These are phyloP conservation scores for Hyphopichia khmerensis DNA, from an alignment of 1,139 yeast genomes.

Conservation along the genomic window DNA sequence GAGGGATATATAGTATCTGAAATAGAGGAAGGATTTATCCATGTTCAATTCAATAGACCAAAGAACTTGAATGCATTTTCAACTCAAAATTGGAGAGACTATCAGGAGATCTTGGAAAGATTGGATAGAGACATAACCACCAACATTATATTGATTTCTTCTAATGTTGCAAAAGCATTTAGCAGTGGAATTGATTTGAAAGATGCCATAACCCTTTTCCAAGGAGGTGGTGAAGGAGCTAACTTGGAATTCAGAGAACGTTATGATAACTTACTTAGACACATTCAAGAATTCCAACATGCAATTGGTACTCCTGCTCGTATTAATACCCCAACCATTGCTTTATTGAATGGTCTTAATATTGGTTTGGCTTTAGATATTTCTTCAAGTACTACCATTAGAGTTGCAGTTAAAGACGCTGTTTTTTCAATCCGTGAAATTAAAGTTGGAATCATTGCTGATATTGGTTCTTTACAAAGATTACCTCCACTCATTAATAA, in stretches of 20 bases:
- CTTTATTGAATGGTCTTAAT: conserved; percentile 44
- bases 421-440: conserved; percentile 67
- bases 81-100: conserved; percentile 55
- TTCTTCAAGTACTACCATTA: conserved; percentile 55
- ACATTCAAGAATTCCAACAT: conserved; percentile 58
- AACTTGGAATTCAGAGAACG: conserved; percentile 12
- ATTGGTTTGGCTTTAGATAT: conserved; percentile 73
- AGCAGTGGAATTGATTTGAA: conserved; percentile 67
- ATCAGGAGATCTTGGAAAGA: conserved; percentile 45
- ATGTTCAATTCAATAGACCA: conserved; percentile 66
- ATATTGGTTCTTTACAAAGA: conserved; percentile 76
- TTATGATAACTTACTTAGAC: conserved; percentile 31
- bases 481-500: conserved; percentile 57
- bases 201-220: conserved; percentile 20
- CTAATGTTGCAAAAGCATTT: conserved; percentile 57
- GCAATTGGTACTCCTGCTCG: conserved; percentile 50
- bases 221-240: not conserved
- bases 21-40: conserved; percentile 50
- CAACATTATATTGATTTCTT: conserved; percentile 54
- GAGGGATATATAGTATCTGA: conserved; percentile 41
- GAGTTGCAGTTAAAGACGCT: conserved; percentile 56
- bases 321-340: conserved; percentile 49
- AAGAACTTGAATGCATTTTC: conserved; percentile 59
- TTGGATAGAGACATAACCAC: conserved; percentile 49
- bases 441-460: conserved; percentile 75